phyloP scores from a whole-genome alignment of 1,284 basidiomycete species.

The Ustilago lituana region DNA sequence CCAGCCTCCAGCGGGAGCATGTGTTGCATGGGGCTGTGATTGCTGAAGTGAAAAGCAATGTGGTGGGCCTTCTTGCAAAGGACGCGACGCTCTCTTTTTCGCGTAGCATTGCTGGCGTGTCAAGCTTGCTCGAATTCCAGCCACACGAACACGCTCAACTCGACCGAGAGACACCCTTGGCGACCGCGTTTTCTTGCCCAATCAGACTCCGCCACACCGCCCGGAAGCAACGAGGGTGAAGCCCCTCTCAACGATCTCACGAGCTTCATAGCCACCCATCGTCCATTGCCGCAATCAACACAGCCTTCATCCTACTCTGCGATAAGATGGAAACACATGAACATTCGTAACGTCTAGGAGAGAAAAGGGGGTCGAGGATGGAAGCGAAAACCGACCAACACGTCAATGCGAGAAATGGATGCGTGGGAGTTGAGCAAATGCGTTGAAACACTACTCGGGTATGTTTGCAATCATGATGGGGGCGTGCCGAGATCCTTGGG shows the following conservation, averaged over 20 bases:
- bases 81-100: too few species aligned
- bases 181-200: slow-evolving; percentile 1
- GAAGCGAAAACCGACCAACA: not conserved
- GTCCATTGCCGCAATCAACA: too few species aligned
- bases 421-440: slow-evolving; percentile 44
- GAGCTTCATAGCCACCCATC: too few species aligned
- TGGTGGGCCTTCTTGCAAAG: not conserved
- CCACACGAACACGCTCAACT: not conserved
- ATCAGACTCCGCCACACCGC: slow-evolving; percentile 5
- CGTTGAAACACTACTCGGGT: slow-evolving; percentile 48
- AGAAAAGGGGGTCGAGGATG: slow-evolving; percentile 1
- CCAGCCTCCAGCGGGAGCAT: too few species aligned
- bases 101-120: too few species aligned
- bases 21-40: too few species aligned
- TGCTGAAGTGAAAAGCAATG: too few species aligned
- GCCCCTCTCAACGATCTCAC: too few species aligned
- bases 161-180: not conserved
- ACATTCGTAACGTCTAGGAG: slow-evolving; percentile 34
- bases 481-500: not conserved
- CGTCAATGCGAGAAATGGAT: slow-evolving; percentile 17
- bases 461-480: slow-evolving; percentile 33
- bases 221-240: too few species aligned
- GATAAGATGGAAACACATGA: slow-evolving; percentile 2
- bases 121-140: too few species aligned
- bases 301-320: too few species aligned